These are phyloP conservation scores for Fusarium sp. DNA, from an alignment of 2,329 filamentous ascomycete species.

Conservation along the genomic window DNA sequence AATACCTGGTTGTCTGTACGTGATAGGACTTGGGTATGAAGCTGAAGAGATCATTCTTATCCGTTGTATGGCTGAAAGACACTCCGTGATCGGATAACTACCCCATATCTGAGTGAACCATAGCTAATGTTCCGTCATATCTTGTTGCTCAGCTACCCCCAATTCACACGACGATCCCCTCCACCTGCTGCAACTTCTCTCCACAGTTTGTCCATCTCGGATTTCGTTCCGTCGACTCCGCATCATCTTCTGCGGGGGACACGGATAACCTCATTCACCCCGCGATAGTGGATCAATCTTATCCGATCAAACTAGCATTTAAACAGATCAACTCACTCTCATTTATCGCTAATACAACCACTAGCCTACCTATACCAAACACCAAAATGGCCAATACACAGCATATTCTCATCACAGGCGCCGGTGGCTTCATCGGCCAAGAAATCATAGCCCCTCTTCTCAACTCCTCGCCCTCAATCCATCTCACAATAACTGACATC, in stretches of 20 bases:
- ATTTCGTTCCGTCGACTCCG: constrained; percentile 34
- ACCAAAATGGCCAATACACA: constrained; percentile 23
- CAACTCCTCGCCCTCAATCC: constrained; percentile 47
- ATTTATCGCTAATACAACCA: neutral
- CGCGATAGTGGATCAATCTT: constrained; percentile 28
- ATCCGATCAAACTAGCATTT: neutral
- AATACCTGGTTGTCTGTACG: constrained; percentile 6
- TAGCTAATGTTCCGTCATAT: no score
- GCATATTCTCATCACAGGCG: constrained; percentile 69
- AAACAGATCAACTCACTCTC: neutral
- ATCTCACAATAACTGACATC: constrained; percentile 67
- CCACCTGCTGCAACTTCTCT: neutral
- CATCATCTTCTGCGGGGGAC: constrained; percentile 29
- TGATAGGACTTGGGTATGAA: neutral
- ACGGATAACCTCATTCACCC: constrained; percentile 20
- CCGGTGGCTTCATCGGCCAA: constrained; percentile 72
- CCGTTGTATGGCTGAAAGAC: neutral
- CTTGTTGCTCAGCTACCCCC: no score
- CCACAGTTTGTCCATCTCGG: constrained; percentile 12
- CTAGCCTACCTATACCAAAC: neutral
- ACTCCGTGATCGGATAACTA: neutral
- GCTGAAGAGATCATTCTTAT: neutral
- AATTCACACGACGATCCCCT: neutral
- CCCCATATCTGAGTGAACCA: neutral
- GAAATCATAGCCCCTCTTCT: constrained; percentile 66